Base-by-base conservation (phyloP, 2,329 filamentous ascomycete genomes). In the Neofusicoccum sp. region DNA sequence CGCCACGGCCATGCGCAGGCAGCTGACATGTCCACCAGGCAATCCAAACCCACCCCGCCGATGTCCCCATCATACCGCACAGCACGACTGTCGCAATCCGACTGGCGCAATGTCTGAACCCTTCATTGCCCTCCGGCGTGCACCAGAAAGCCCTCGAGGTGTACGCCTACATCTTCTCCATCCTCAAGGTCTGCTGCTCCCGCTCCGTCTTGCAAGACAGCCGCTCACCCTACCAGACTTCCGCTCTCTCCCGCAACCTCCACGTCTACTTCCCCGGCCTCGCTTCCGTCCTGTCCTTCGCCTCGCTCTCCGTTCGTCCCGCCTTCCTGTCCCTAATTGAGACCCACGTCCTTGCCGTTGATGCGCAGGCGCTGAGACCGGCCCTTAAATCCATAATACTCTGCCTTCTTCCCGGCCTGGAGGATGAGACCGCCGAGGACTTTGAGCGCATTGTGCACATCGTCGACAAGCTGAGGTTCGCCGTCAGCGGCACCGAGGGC, bases 101-200 rank as follows among this genome's bases (percentile, higher is more conserved):
- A 69, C 82, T 99, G 62, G 90, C 95, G 44, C 95, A 99, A 82
- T 99, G 95, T 72, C 82, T 99, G 66, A 96, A 97, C 73, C 93
- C 95, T 38, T 88, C 90, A 20, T 80, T 99, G 56, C 95, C 95
- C 12, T 97, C 95, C 0, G 95, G 95, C 30, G 96, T 99, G 16
- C 95, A 99, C 76, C 96, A 99, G 75, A 99, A 98, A 75, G 87
- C 95, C 1, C 84, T 99, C 61, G 95, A 99, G 75, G 90, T 98
- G 43, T 99, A 99, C 75, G 86, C 82, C 48, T 91, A 91, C 71
- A 87, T 98, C 65, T 99, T 99, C 71, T 86, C 87, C 20, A 84
- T 91, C 65, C 91, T 99, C 62, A 73, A 84, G 77, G 76, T 83
- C 69, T 31, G 51, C 26, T 8, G n/a, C n/a, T 16, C 14, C 38